These are phyloP conservation scores for Fallopia convolvulus DNA, from an alignment of 148 eudicot genomes.

Conservation along the genomic window DNA sequence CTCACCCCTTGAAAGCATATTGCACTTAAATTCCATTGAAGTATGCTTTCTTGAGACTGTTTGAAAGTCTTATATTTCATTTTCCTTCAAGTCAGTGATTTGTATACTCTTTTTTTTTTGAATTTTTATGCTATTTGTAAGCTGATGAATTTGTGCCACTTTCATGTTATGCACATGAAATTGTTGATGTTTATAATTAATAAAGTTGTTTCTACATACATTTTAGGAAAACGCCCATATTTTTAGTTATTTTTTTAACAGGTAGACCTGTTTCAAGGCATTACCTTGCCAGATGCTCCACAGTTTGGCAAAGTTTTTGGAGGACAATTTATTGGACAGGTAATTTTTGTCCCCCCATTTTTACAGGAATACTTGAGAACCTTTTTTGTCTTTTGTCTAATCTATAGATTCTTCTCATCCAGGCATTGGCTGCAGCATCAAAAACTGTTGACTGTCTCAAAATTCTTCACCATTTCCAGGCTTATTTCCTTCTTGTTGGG, in stretches of 20 bases:
- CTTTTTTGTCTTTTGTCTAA: background rate
- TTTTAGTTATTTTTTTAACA: conserved; percentile 14
- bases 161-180: background rate
- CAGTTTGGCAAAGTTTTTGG: conserved; percentile 83
- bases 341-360: conserved; percentile 16
- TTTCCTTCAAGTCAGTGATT: background rate
- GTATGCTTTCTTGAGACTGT: background rate
- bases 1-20: conserved; percentile 73
- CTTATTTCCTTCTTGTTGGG: conserved; percentile 87
- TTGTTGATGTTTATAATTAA: background rate
- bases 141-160: background rate
- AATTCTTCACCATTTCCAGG: conserved; percentile 86
- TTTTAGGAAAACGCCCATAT: background rate
- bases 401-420: conserved; percentile 20
- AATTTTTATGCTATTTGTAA: background rate
- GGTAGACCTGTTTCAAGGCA: conserved; percentile 81
- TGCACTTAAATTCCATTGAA: conserved; percentile 61
- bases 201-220: background rate
- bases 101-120: background rate
- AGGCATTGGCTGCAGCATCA: conserved; percentile 98
- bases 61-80: background rate
- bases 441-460: conserved; percentile 93
- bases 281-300: conserved; percentile 90
- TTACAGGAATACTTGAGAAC: background rate
- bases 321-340: conserved; percentile 97